phyloP scores from a whole-genome alignment of 2,329 filamentous ascomycete genomes.

The Byssoonygena ceratinophila region DNA sequence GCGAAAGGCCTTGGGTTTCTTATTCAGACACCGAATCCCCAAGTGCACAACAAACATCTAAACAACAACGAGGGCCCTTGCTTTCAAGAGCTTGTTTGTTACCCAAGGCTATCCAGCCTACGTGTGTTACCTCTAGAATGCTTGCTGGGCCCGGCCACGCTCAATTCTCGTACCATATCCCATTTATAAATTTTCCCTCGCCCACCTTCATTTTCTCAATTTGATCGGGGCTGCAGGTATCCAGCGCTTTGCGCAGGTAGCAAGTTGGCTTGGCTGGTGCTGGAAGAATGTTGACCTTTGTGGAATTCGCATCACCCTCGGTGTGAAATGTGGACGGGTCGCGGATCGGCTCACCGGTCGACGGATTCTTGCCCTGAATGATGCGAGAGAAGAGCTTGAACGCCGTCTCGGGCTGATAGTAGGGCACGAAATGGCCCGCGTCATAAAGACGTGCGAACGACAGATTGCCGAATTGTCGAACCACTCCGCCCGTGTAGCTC shows the following conservation, averaged over 20 bases:
- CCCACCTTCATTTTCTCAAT: slow-evolving; percentile 38
- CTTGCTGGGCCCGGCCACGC: not conserved
- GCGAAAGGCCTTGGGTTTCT: too few relatives aligned
- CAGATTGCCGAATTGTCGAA: slow-evolving; percentile 66
- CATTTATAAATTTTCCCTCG: slow-evolving; percentile 50
- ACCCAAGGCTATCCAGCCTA: not conserved
- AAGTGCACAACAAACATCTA: not conserved
- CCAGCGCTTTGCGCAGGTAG: slow-evolving; percentile 45
- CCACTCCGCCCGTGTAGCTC: slow-evolving; percentile 50
- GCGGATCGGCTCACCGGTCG: slow-evolving; percentile 38
- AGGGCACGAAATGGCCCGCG: slow-evolving; percentile 44
- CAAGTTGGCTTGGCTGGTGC: slow-evolving; percentile 45
- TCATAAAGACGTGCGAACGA: slow-evolving; percentile 53
- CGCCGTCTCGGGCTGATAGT: slow-evolving; percentile 44
- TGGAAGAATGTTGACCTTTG: slow-evolving; percentile 45
- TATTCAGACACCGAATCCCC: not conserved
- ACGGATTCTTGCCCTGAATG: slow-evolving; percentile 38
- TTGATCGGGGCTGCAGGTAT: slow-evolving; percentile 46
- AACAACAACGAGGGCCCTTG: not conserved
- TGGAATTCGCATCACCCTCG: slow-evolving; percentile 48
- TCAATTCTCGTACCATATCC: slow-evolving; percentile 42
- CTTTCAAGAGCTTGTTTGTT: not conserved
- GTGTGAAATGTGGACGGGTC: slow-evolving; percentile 47
- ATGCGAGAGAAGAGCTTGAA: slow-evolving; percentile 46
- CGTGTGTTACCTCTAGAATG: not conserved